A percentile compares a stretch with the other conserved stretches of the same genome.
Conservation (phyloP, 176 grass and related monocot species). For the Oryza meyeriana region DNA sequence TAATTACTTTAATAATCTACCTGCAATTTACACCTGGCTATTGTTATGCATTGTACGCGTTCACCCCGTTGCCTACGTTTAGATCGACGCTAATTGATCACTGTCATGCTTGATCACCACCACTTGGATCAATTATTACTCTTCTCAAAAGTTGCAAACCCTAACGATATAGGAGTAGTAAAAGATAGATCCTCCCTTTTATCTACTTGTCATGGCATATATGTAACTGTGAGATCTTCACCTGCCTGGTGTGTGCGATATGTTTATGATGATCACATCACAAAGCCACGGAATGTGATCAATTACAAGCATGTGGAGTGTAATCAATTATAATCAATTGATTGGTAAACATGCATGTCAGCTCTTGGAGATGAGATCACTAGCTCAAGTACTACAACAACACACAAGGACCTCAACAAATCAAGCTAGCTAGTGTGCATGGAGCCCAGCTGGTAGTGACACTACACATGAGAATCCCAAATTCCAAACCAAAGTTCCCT, state of each 20-base stretch:
- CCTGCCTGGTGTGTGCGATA: neutral
- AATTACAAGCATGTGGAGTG: neutral
- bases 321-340: neutral
- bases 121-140: conserved; percentile 16
- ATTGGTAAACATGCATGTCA: neutral
- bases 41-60: neutral
- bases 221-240: conserved; percentile 1
- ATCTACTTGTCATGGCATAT: conserved; percentile 23
- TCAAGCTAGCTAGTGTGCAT: neutral
- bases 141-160: conserved; percentile 55
- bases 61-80: neutral
- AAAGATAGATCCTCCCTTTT: neutral
- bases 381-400: neutral
- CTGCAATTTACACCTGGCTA: conserved; percentile 34
- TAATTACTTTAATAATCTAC: neutral
- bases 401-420: neutral
- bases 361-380: neutral
- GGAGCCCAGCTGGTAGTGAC: neutral
- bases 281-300: neutral
- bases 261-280: neutral
- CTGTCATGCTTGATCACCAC: conserved; percentile 57
- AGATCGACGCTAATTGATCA: neutral
- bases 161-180: neutral
- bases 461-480: neutral
- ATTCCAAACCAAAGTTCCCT: neutral